phyloP scores from a whole-genome alignment of 108 stramenopile genomes.

The Cylindrotheca closterium region DNA sequence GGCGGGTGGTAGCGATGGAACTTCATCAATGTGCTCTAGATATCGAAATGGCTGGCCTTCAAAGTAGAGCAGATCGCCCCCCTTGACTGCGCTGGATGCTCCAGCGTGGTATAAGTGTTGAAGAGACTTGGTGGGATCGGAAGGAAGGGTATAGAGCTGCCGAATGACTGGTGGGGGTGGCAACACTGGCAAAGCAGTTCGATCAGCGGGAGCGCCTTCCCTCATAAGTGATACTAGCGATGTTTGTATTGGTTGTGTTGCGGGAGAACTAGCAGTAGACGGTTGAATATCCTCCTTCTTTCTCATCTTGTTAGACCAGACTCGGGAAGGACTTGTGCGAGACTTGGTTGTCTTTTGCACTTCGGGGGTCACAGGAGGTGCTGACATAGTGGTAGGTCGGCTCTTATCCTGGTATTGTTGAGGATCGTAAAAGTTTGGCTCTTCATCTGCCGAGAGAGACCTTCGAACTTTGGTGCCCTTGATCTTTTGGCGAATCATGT shows the following conservation, averaged over 20 bases:
- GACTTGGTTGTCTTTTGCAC: too few species aligned
- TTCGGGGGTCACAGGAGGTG: background rate
- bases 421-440: conserved; percentile 66
- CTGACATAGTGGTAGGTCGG: background rate
- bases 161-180: background rate
- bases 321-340: background rate
- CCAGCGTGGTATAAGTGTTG: background rate
- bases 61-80: conserved; percentile 54
- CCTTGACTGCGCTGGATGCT: conserved; percentile 7
- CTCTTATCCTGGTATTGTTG: conserved; percentile 6
- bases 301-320: background rate
- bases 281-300: background rate
- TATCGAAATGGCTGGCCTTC: conserved; percentile 66
- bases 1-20: conserved; percentile 5
- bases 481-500: conserved; percentile 59
- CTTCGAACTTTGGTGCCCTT: conserved; percentile 70
- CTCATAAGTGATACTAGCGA: conserved; percentile 11
- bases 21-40: conserved; percentile 40
- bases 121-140: background rate
- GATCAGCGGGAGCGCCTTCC: background rate
- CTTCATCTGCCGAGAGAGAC: conserved; percentile 33
- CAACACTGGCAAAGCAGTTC: background rate
- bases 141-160: background rate
- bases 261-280: too few species aligned
- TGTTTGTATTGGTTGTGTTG: too few species aligned